Evolutionary conservation across 2,329 filamentous ascomycete genomes (phyloP), one percentile per base, ranked within the genome.

Genomic region (Bipolaris oryzae): DNA sequence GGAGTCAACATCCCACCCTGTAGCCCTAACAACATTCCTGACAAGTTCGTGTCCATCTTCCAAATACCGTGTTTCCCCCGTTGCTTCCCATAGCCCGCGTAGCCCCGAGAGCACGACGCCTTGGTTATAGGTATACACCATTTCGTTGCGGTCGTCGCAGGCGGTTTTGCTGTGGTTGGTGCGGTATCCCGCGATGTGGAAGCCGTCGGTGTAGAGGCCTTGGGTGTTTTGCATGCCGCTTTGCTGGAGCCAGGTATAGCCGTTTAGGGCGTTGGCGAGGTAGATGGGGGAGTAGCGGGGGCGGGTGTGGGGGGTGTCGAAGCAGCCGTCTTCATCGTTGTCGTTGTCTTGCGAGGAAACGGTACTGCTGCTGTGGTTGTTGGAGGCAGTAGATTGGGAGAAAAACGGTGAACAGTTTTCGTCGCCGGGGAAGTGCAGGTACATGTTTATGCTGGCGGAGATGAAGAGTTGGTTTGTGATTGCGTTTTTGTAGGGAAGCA

Each of bases 101-200:
- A 92, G 85, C 11, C 92, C 93, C 4, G 90, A 92, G 20, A 97
- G 84, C 1, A 98, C 70, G 3, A 97, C 92, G 20, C 93, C 94
- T 76, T 98, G 94, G 77, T 98, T 98, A 79, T 98, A 97, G 0
- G 92, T 96, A 76, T 93, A 96, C 7, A 96, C 89, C 87, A 92
- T 94, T 65, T 93, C 87, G 74, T 96, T 91, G 46, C 92, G 85
- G 47, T 85, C 75, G 71, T 97, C 91, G 74, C 94, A 97, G 61
- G 85, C 82, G 0, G 85, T 87, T 53, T 90, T 92, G 57, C 83
- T 82, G 6, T 79, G 77, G 54, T 86, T 84, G 23, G 77, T 72
- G 44, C 77, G 77, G 58, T 77, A 90, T 21, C 85, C 85, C 13
- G 81, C 85, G 68, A 98, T 89, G 74, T 98, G 94, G 72, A 92